Percentiles rank a stretch among this genome's conserved stretches.
Evolutionary conservation across 2,329 filamentous ascomycete species (phyloP).

Genomic region (Exserohilum rostratum): DNA sequence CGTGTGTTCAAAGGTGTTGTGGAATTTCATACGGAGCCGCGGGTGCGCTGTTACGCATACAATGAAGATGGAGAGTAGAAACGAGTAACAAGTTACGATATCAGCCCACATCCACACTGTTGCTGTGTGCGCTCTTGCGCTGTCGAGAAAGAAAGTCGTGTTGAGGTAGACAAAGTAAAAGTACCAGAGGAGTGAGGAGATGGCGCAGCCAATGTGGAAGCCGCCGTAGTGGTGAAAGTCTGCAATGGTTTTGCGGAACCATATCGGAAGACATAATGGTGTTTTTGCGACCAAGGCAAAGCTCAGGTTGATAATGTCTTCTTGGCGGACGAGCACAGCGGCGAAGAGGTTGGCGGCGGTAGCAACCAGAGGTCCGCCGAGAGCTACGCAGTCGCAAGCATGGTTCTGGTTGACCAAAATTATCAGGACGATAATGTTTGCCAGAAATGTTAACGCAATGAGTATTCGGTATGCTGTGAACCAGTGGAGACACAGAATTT

Average conservation of each 20-base stretch:
- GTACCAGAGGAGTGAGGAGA: constrained; percentile 51
- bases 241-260: constrained; percentile 30
- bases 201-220: constrained; percentile 41
- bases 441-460: constrained; percentile 9
- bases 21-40: constrained; percentile 28
- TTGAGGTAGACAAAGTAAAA: constrained; percentile 48
- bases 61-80: constrained; percentile 24
- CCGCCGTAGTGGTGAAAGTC: constrained; percentile 44
- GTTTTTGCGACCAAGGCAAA: constrained; percentile 38
- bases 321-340: constrained; percentile 42
- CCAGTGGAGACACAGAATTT: constrained; percentile 19
- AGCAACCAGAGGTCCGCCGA: constrained; percentile 25
- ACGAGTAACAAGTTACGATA: constrained; percentile 20
- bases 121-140: constrained; percentile 5
- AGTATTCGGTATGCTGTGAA: constrained; percentile 26
- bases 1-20: constrained; percentile 45
- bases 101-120: constrained; percentile 27
- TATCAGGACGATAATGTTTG: constrained; percentile 14
- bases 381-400: too few relatives aligned
- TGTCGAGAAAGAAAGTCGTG: constrained; percentile 26
- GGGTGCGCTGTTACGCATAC: constrained; percentile 38
- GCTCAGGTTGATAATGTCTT: constrained; percentile 40
- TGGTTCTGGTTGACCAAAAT: background rate
- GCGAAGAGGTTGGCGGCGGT: constrained; percentile 44
- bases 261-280: constrained; percentile 30